phyloP scores from a whole-genome alignment of 352 stramenopile genomes.

The Pythium sukuiense region DNA sequence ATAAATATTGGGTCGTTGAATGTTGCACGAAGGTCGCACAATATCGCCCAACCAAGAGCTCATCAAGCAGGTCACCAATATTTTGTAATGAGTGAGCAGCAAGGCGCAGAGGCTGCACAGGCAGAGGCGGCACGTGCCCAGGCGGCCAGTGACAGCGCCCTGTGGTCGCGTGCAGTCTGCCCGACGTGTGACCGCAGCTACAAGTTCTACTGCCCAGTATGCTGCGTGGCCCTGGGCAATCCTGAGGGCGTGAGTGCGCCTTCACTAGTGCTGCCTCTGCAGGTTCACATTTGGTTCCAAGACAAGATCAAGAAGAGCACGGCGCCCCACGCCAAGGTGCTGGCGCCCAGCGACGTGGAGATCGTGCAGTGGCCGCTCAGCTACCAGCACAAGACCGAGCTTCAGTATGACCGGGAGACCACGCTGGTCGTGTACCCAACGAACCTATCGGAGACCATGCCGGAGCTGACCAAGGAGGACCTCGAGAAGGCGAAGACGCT shows the following conservation, averaged over 20 bases:
- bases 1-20: constrained; percentile 1
- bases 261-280: constrained; percentile 59
- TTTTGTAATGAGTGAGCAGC: constrained; percentile 5
- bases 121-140: neutral
- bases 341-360: constrained; percentile 67
- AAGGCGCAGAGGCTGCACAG: neutral
- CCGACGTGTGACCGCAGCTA: constrained; percentile 73
- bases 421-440: constrained; percentile 84
- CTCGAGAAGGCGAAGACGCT: constrained; percentile 61
- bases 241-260: constrained; percentile 53
- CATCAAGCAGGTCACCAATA: constrained; percentile 5
- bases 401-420: constrained; percentile 58
- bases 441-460: constrained; percentile 63
- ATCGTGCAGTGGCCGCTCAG: constrained; percentile 63
- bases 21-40: constrained; percentile 32
- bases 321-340: constrained; percentile 79
- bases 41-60: constrained; percentile 19
- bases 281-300: constrained; percentile 85
- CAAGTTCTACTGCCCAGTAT: constrained; percentile 87
- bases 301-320: constrained; percentile 91
- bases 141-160: constrained; percentile 11
- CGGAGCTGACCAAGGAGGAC: constrained; percentile 54
- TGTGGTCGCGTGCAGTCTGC: constrained; percentile 62
- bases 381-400: constrained; percentile 22
- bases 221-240: constrained; percentile 60